Conservation (phyloP, 169 alveolate genomes). For the Plasmodium gallinaceum region DNA sequence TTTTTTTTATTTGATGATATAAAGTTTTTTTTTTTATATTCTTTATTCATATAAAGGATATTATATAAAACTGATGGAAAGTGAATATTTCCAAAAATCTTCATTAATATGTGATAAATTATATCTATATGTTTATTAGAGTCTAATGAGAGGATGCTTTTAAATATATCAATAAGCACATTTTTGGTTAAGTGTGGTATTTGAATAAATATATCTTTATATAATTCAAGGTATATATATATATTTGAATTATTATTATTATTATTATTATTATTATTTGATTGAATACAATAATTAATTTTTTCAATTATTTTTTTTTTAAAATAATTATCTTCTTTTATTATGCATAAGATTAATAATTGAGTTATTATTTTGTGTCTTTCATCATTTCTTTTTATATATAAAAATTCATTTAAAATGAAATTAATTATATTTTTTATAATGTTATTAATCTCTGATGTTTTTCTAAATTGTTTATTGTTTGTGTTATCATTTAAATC, state of each 20-base stretch:
- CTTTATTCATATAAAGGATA: conserved; percentile 29
- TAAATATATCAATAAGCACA: conserved; percentile 47
- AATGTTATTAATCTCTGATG: conserved; percentile 67
- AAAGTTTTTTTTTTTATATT: conserved; percentile 43
- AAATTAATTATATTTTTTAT: conserved; percentile 71
- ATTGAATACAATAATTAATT: conserved; percentile 12
- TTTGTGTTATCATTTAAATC: background rate
- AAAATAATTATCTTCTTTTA: conserved; percentile 71
- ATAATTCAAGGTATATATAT: conserved; percentile 62
- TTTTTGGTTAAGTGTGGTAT: conserved; percentile 67
- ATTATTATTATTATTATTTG: conserved; percentile 11
- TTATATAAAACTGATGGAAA: conserved; percentile 71
- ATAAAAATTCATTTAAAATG: conserved; percentile 65
- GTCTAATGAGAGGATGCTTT: conserved; percentile 18
- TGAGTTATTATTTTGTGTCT: conserved; percentile 69
- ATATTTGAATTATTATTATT: background rate
- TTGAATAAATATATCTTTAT: conserved; percentile 56
- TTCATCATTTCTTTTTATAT: conserved; percentile 61
- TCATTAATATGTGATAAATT: conserved; percentile 22
- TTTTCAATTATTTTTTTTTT: conserved; percentile 70
- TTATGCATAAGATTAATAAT: conserved; percentile 42
- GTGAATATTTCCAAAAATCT: conserved; percentile 45
- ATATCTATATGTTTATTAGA: conserved; percentile 44
- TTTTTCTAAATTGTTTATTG: conserved; percentile 3
- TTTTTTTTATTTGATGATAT: conserved; percentile 43